phyloP scores from a whole-genome alignment of 2,329 filamentous ascomycete species.

The Fusarium neocosmosporiellum region DNA sequence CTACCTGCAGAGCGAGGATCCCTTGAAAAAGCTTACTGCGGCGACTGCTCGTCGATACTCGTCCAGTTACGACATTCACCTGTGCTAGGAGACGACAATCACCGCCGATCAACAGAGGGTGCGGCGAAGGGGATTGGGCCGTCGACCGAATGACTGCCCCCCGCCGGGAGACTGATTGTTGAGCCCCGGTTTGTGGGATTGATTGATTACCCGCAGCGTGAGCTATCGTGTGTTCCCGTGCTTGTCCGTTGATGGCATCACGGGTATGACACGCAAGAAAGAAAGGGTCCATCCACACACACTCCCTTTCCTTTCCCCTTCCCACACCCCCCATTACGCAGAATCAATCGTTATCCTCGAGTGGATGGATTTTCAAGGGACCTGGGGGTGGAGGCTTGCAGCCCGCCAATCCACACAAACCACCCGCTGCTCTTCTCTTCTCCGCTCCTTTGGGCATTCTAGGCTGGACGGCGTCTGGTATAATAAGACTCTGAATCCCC shows the following conservation, averaged over 20 bases:
- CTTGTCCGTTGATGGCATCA: slow-evolving; percentile 13
- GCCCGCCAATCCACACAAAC: slow-evolving; percentile 10
- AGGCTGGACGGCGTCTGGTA: slow-evolving; percentile 25
- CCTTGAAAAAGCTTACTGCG: slow-evolving; percentile 28
- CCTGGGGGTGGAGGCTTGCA: slow-evolving; percentile 38
- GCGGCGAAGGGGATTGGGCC: slow-evolving; percentile 31
- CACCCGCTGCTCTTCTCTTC: slow-evolving; percentile 14
- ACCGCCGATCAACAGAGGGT: slow-evolving; percentile 35
- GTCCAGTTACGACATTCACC: slow-evolving; percentile 40
- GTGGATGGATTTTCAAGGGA: slow-evolving; percentile 32
- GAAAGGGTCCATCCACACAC: slow-evolving; percentile 39
- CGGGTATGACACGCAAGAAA: slow-evolving; percentile 25
- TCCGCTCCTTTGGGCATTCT: slow-evolving; percentile 18
- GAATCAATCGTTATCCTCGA: slow-evolving; percentile 18
- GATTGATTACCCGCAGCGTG: neutral
- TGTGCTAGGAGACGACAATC: slow-evolving; percentile 41
- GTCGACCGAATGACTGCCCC: slow-evolving; percentile 3
- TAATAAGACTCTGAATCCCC: slow-evolving; percentile 40
- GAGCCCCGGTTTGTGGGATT: slow-evolving; percentile 25
- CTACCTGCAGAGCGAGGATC: slow-evolving; percentile 22
- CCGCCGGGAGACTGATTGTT: slow-evolving; percentile 1
- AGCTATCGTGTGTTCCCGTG: slow-evolving; percentile 11
- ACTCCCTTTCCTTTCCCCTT: slow-evolving; percentile 7
- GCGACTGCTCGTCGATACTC: slow-evolving; percentile 13
- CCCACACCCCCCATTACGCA: slow-evolving; percentile 23